These are phyloP conservation scores for Aspergillus chevalieri DNA, from an alignment of 2,329 filamentous ascomycete species.

Conservation along the genomic window DNA sequence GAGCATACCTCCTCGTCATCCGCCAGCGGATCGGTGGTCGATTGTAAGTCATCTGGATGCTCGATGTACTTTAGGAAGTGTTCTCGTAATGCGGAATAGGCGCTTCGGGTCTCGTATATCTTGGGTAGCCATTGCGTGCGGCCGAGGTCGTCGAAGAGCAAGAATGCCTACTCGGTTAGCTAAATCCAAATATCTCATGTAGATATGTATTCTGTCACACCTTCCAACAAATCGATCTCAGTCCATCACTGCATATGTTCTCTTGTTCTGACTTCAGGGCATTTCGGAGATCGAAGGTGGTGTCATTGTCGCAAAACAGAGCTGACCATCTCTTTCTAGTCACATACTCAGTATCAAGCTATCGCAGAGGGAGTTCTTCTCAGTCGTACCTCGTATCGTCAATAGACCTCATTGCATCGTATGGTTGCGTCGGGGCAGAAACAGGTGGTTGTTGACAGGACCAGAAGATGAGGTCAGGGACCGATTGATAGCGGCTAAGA, in stretches of 20 bases:
- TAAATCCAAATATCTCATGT: not conserved
- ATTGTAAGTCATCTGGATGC: conserved; percentile 72
- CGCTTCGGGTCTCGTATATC: conserved; percentile 61
- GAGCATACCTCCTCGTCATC: conserved; percentile 64
- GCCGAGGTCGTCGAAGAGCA: conserved; percentile 66
- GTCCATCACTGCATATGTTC: conserved; percentile 63
- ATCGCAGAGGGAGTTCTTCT: not conserved
- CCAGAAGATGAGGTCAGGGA: not conserved
- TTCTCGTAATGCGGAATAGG: conserved; percentile 65
- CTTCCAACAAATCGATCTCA: conserved; percentile 91
- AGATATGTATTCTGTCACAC: conserved; percentile 34
- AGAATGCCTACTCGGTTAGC: conserved; percentile 57
- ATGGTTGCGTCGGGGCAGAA: not conserved
- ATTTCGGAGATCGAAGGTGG: conserved; percentile 56
- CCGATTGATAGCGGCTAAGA: not conserved
- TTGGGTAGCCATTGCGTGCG: conserved; percentile 62
- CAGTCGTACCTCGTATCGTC: conserved; percentile 47
- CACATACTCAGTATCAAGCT: not conserved
- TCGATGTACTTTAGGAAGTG: conserved; percentile 78
- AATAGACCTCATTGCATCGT: conserved; percentile 47
- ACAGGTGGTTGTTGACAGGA: not conserved
- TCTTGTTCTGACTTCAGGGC: conserved; percentile 57
- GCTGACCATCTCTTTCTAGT: conserved; percentile 62
- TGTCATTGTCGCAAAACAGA: conserved; percentile 50
- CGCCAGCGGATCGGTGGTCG: conserved; percentile 73